Percentiles rank a stretch among this genome's conserved stretches.
These are phyloP conservation scores for Zygosaccharomyces sapae DNA, from an alignment of 1,139 yeast genomes.

Conservation along the genomic window DNA sequence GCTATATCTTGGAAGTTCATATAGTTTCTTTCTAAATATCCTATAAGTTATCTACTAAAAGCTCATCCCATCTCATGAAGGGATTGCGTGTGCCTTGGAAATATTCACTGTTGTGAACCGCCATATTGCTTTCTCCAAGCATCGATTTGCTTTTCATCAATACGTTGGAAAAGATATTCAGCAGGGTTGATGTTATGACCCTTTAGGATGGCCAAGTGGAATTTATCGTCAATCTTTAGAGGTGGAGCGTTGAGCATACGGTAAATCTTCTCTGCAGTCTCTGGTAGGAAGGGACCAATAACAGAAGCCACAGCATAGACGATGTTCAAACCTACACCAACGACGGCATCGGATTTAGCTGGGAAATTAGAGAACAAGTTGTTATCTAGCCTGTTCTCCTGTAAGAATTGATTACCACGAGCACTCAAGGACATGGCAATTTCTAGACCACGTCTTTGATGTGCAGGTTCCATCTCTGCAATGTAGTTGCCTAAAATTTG, in stretches of 20 bases:
- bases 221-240: constrained; percentile 70
- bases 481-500: constrained; percentile 56
- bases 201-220: constrained; percentile 60
- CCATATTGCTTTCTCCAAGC: constrained; percentile 87
- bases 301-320: constrained; percentile 78
- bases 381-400: constrained; percentile 92
- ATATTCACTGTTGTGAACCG: constrained; percentile 46
- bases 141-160: constrained; percentile 82
- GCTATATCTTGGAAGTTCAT: too few species aligned
- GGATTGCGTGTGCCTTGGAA: too few species aligned
- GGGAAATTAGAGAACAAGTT: constrained; percentile 72
- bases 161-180: constrained; percentile 83
- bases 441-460: constrained; percentile 84
- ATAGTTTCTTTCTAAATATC: background rate
- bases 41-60: too few species aligned
- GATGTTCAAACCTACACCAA: constrained; percentile 85
- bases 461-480: constrained; percentile 71
- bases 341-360: constrained; percentile 83
- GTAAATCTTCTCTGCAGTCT: constrained; percentile 62
- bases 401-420: constrained; percentile 91
- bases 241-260: constrained; percentile 81
- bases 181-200: constrained; percentile 93
- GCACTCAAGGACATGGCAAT: constrained; percentile 86
- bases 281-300: constrained; percentile 88
- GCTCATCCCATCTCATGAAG: too few species aligned